Percentiles rank a stretch among this genome's conserved stretches.
These are phyloP conservation scores for Gautieria morchelliformis DNA, from an alignment of 768 basidiomycete species.

Conservation along the genomic window DNA sequence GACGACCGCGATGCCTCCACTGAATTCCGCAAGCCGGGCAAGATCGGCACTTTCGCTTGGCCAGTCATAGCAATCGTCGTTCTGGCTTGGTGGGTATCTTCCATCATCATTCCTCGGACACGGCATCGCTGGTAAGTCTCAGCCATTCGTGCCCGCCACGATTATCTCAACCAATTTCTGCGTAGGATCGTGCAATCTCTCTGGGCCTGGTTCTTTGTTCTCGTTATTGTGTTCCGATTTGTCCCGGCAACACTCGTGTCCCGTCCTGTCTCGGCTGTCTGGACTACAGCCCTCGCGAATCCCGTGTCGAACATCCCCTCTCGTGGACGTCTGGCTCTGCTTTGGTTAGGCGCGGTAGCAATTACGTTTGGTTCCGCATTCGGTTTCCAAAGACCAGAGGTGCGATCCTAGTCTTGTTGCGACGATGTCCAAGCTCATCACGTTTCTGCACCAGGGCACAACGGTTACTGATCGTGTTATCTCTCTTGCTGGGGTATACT, in stretches of 20 bases:
- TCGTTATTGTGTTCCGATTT: slow-evolving; percentile 2
- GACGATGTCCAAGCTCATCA: not conserved
- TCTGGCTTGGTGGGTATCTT: slow-evolving; percentile 3
- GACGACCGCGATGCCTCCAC: not conserved
- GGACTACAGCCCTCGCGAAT: not conserved
- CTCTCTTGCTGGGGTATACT: slow-evolving; percentile 5
- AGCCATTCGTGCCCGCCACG: not conserved
- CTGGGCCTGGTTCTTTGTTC: slow-evolving; percentile 8
- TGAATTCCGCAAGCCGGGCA: not conserved
- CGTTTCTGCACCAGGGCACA: not conserved
- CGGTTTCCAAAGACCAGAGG: not conserved
- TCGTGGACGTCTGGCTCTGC: not conserved
- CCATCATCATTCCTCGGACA: not conserved
- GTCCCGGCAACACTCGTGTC: not conserved
- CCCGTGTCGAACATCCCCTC: not conserved
- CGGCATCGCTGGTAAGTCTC: not conserved
- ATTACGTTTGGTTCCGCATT: slow-evolving; percentile 6
- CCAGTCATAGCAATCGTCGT: not conserved
- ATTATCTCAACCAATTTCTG: not conserved
- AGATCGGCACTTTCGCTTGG: not conserved
- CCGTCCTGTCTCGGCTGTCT: not conserved
- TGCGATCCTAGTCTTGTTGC: not conserved
- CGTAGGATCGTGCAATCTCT: not conserved
- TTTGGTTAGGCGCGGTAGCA: slow-evolving; percentile 2
- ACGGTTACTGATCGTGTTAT: not conserved